phyloP scores from a whole-genome alignment of 495 filamentous ascomycete species.

The Podospora australis region DNA sequence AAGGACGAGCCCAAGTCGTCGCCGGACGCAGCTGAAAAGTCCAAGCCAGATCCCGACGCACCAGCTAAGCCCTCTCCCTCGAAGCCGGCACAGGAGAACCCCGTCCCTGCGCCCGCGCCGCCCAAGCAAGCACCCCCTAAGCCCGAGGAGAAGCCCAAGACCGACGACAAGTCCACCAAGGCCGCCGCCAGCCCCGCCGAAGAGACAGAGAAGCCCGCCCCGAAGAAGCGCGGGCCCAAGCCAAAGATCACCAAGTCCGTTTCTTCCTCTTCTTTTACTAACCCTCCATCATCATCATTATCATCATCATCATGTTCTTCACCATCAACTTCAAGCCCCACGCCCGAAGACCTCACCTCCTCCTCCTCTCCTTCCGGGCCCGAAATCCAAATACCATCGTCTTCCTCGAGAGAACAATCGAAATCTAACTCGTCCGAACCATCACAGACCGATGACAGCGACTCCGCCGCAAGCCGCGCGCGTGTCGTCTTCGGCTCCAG shows the following conservation, averaged over 20 bases:
- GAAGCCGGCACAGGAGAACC: too few species aligned
- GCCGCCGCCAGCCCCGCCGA: constrained; percentile 3
- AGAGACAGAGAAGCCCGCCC: neutral
- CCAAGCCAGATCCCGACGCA: constrained; percentile 31
- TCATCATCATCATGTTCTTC: constrained; percentile 31
- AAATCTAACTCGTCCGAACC: constrained; percentile 18
- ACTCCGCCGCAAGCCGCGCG: constrained; percentile 48
- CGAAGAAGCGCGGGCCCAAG: constrained; percentile 18
- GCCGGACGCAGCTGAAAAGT: constrained; percentile 15
- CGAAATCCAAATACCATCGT: constrained; percentile 10
- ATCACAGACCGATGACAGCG: constrained; percentile 27
- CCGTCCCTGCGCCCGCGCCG: neutral
- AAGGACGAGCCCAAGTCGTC: constrained; percentile 12
- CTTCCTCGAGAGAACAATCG: constrained; percentile 20
- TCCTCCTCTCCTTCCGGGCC: constrained; percentile 9
- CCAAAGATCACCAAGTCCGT: constrained; percentile 22
- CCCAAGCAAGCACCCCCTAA: constrained; percentile 10
- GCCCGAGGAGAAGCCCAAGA: constrained; percentile 6
- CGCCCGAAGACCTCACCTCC: neutral
- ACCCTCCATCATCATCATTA: constrained; percentile 19
- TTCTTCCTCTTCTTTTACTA: constrained; percentile 22
- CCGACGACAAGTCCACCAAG: constrained; percentile 5
- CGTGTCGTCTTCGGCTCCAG: constrained; percentile 73
- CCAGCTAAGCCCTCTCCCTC: constrained; percentile 14
- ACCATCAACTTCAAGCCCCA: constrained; percentile 19